Evolutionary conservation across 192 early-diverging fungal species (phyloP).

Genomic region (Coemansia reversa): DNA sequence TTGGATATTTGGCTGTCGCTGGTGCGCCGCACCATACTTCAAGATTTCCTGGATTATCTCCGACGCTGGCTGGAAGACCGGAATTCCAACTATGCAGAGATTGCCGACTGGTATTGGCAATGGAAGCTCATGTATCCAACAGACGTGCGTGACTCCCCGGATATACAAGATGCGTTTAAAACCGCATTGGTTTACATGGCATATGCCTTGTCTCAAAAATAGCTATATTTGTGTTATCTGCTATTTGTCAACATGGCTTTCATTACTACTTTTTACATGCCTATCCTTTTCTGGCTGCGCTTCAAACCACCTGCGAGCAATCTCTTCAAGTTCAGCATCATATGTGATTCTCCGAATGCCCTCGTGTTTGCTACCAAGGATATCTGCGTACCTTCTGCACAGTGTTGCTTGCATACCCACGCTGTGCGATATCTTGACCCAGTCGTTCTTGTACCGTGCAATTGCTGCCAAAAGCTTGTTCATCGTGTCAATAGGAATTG

Average conservation of each 20-base stretch:
- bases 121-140: slow-evolving; percentile 42
- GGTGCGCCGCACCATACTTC: slow-evolving; percentile 16
- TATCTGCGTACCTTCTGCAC: slow-evolving; percentile 23
- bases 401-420: slow-evolving; percentile 17
- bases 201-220: slow-evolving; percentile 11
- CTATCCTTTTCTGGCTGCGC: background rate
- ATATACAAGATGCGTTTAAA: slow-evolving; percentile 31
- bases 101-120: slow-evolving; percentile 55
- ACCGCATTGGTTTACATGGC: slow-evolving; percentile 39
- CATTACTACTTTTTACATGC: background rate
- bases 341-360: slow-evolving; percentile 15
- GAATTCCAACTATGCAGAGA: slow-evolving; percentile 40
- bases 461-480: slow-evolving; percentile 41
- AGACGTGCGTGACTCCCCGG: slow-evolving; percentile 16
- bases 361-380: slow-evolving; percentile 10
- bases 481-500: slow-evolving; percentile 7
- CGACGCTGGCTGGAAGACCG: slow-evolving; percentile 38
- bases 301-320: slow-evolving; percentile 10
- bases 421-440: slow-evolving; percentile 41
- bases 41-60: slow-evolving; percentile 30
- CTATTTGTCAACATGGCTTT: slow-evolving; percentile 1
- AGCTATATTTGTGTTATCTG: no score
- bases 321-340: slow-evolving; percentile 21
- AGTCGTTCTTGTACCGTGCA: slow-evolving; percentile 30
- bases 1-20: slow-evolving; percentile 27